phyloP scores from a whole-genome alignment of 495 filamentous ascomycete genomes.

The Neurospora sp. region DNA sequence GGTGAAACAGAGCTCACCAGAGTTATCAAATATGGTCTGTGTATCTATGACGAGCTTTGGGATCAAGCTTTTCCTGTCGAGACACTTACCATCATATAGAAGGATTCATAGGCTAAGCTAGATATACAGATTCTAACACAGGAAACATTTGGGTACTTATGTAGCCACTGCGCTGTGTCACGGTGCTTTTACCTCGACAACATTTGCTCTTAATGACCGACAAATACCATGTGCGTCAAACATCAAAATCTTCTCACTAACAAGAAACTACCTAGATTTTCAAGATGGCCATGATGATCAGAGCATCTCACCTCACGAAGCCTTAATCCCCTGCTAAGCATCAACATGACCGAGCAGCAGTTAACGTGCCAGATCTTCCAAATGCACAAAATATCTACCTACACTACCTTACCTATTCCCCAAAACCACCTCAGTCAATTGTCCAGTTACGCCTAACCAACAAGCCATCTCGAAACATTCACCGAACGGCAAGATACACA shows the following conservation, averaged over 20 bases:
- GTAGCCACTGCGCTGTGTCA: background rate
- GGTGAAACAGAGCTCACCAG: too few relatives aligned
- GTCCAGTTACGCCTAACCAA: background rate
- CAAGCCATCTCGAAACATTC: background rate
- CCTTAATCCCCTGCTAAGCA: background rate
- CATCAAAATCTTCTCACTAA: background rate
- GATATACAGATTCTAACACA: background rate
- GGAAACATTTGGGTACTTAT: background rate
- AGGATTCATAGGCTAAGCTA: background rate
- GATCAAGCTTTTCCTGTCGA: background rate
- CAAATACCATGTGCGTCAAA: background rate
- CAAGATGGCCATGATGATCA: background rate
- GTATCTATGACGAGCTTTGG: background rate
- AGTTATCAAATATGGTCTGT: background rate
- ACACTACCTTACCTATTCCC: background rate
- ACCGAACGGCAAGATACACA: too few relatives aligned
- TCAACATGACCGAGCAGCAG: background rate
- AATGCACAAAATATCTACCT: too few relatives aligned
- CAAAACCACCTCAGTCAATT: background rate
- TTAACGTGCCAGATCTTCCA: background rate
- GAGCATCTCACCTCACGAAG: background rate
- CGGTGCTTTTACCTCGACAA: rapidly evolving
- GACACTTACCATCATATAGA: background rate
- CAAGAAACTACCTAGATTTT: background rate
- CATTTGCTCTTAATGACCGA: background rate